These are phyloP conservation scores for Dentipellis fragilis DNA, from an alignment of 768 basidiomycete species.

Conservation along the genomic window DNA sequence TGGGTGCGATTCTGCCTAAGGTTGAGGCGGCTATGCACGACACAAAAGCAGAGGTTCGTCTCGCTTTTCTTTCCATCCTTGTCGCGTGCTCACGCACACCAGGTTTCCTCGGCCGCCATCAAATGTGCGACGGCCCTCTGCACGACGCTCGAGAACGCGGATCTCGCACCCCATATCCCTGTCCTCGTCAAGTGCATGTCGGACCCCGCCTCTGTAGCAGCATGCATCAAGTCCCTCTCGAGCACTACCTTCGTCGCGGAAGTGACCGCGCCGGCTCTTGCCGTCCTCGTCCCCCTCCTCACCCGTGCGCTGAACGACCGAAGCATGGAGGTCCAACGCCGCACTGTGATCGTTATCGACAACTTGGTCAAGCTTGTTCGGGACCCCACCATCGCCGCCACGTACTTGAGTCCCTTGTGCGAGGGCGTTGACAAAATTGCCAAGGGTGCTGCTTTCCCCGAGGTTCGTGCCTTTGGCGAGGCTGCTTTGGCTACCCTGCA, in stretches of 20 bases:
- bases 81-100: background rate
- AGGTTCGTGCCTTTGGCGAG: conserved; percentile 90
- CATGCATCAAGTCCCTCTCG: conserved; percentile 91
- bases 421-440: conserved; percentile 89
- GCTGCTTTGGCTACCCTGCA: conserved; percentile 70
- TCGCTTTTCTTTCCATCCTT: background rate
- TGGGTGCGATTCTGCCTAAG: conserved; percentile 74
- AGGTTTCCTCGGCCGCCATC: conserved; percentile 80
- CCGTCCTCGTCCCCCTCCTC: conserved; percentile 88
- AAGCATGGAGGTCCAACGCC: conserved; percentile 92
- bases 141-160: conserved; percentile 85
- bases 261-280: conserved; percentile 92
- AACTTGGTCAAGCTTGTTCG: conserved; percentile 97
- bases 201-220: conserved; percentile 76
- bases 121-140: conserved; percentile 89
- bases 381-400: conserved; percentile 80
- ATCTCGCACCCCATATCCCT: conserved; percentile 82
- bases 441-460: conserved; percentile 88
- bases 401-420: conserved; percentile 78
- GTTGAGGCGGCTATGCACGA: conserved; percentile 92
- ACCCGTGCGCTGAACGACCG: conserved; percentile 88
- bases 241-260: conserved; percentile 96
- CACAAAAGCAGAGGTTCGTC: conserved; percentile 82
- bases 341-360: conserved; percentile 89
- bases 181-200: conserved; percentile 92